phyloP scores from a whole-genome alignment of 345 rosid species.

The Eucalyptus caleyi region DNA sequence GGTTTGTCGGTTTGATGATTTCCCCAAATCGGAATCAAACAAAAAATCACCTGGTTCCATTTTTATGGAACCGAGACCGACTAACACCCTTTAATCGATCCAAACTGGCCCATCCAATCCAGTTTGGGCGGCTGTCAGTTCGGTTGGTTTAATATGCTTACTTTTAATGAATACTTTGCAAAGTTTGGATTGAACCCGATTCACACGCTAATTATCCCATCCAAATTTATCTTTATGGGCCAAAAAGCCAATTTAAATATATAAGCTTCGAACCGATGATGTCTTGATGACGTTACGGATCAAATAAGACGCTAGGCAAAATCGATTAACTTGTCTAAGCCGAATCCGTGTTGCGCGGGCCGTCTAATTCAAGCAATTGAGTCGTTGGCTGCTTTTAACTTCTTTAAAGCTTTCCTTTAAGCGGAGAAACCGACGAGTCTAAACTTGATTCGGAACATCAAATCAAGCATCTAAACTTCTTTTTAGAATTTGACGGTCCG shows the following conservation, averaged over 20 bases:
- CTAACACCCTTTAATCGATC: fast-evolving
- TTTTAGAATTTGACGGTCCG: too few species aligned
- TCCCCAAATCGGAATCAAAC: fast-evolving
- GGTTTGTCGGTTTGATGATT: fast-evolving
- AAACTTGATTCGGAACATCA: background rate
- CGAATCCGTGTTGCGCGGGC: background rate
- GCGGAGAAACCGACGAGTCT: background rate
- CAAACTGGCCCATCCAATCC: fast-evolving
- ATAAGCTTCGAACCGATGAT: background rate
- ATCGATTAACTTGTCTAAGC: too few species aligned
- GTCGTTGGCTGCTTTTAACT: background rate
- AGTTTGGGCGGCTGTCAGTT: fast-evolving
- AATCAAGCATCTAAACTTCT: background rate
- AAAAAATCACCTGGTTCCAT: fast-evolving
- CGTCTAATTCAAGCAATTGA: background rate
- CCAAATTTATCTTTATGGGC: background rate
- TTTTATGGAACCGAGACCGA: fast-evolving
- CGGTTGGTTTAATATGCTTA: fast-evolving
- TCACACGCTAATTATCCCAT: background rate
- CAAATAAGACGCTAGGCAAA: background rate
- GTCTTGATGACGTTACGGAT: too few species aligned
- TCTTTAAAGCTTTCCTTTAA: background rate
- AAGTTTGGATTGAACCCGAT: background rate
- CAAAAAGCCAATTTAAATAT: background rate
- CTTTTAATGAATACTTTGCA: background rate